phyloP scores from a whole-genome alignment of 192 early-diverging fungal genomes.

The Backusella sp. region DNA sequence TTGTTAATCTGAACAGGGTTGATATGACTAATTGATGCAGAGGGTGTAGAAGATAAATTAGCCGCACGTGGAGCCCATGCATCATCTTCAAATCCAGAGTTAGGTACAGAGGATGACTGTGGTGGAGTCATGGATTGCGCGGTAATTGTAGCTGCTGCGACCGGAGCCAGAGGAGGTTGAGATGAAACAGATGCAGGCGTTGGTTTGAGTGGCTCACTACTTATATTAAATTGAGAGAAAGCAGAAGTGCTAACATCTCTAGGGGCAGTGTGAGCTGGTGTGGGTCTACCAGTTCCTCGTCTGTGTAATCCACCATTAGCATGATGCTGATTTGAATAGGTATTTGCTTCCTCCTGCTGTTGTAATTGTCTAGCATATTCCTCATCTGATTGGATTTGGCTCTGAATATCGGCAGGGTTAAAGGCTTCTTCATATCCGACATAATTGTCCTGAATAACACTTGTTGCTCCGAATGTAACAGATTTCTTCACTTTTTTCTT shows the following conservation, averaged over 20 bases:
- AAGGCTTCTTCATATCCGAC: slow-evolving; percentile 28
- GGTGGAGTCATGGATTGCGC: neutral
- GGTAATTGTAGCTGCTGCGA: neutral
- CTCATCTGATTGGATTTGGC: slow-evolving; percentile 80
- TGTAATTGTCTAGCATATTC: slow-evolving; percentile 84
- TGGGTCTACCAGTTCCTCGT: slow-evolving; percentile 43
- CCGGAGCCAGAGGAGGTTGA: neutral
- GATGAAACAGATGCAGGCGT: slow-evolving; percentile 30
- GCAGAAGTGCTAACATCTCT: slow-evolving; percentile 42
- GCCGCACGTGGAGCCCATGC: slow-evolving; percentile 48
- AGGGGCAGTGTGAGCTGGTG: slow-evolving; percentile 47
- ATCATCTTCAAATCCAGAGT: slow-evolving; percentile 52
- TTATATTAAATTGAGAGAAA: slow-evolving; percentile 9
- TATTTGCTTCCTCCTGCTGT: slow-evolving; percentile 58
- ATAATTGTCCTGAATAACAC: slow-evolving; percentile 30
- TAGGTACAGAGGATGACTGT: neutral
- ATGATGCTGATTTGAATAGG: slow-evolving; percentile 1
- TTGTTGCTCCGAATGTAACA: slow-evolving; percentile 34
- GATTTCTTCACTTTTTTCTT: slow-evolving; percentile 39
- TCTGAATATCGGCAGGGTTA: slow-evolving; percentile 16
- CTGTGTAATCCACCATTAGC: slow-evolving; percentile 12
- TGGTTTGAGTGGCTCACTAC: slow-evolving; percentile 27
- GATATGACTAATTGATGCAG: neutral
- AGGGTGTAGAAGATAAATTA: slow-evolving; percentile 20
- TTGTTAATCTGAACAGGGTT: neutral